Evolutionary conservation across 352 stramenopile genomes (phyloP), one percentile per base, ranked within the genome.

Genomic region (Thalassiosira pacifica): DNA sequence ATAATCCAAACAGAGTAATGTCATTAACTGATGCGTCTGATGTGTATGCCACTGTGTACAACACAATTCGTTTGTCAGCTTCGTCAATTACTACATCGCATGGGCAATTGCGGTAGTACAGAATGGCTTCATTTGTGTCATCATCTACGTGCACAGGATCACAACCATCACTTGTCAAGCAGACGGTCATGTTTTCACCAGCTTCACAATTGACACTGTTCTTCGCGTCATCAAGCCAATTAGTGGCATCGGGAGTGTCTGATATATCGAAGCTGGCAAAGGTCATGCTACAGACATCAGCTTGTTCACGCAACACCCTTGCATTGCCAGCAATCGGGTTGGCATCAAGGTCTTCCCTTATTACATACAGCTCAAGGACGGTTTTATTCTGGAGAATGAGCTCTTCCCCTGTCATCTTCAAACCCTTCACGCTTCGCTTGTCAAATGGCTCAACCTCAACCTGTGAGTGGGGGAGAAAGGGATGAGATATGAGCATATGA

Each of bases 291-390:
- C 76, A 83, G 26, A 78, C 71, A 74, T 42, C 31, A 32, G 69
- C 55, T 60, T 88, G 68, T 18, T 68, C 32, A 8, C 63, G 42
- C 26, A 85, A 19, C 16, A 37, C 16, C 10, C 57, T 27, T 26
- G 73, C 73, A 27, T 79, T 87, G 5, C 31, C 82, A 29, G 76
- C 29, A 72, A 86, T 88, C 0, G 77, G 77, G 69, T 85, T 88
- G 1, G 59, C 24, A n/a, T 26, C 52, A 29, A 88, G 45, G 27
- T 80, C 80, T 37, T 59, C 37, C 8, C 45, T 60, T 3, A 86
- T 53, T 19, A 86, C 29, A 60, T 86, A 88, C 8, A 88, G 65
- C 55, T 88, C 76, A 67, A 75, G 77, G 27, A 42, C 74, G 18
- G 45, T 48, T 57, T 57, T 70, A 6, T 60, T 22, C 13, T 84